Evolutionary conservation across 768 basidiomycete genomes (phyloP), one percentile per base, ranked within the genome.

Genomic region (Amanita exitialis): DNA sequence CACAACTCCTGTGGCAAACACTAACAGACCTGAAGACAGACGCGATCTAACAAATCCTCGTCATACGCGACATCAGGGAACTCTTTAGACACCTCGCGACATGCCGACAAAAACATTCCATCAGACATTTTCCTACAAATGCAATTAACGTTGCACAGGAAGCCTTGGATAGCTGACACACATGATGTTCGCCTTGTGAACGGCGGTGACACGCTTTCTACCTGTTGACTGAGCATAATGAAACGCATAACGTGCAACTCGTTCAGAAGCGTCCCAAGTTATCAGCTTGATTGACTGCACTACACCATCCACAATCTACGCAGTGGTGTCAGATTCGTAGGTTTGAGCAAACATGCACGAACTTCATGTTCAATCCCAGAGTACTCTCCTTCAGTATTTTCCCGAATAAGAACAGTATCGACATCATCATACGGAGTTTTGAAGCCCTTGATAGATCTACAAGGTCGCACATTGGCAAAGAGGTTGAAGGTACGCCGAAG

Each of bases 141-240:
- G 5, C 38, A 2, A 46, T 42, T 2, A 50, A 58, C 41, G 54
- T 6, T 9, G 43, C 25, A 15, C 39, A 30, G 38, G 43, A 16
- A 28, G 10, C 25, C 8, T 15, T 15, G 46, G 7, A 15, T 44
- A 20, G 20, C 45, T 16, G 44, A 20, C 86, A 53, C 56, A 93
- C 95, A 98, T 98, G 75, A 99, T 97, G 65, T 95, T 96, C 20
- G 96, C 96, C 73, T 99, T 99, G 77, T 99, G 96, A 23, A 99
- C 96, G 37, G 96, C 96, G 21, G 95, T 98, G 55, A 99, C 96
- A 59, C 89, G 83, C 66, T 84, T 86, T 56, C 96, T 74, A 55
- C 89, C 90, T 61, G 79, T 83, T 50, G 83, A 75, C 58, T 86
- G 81, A n/a, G 96, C 96, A 61, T 97, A 96, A 69, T 96, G 80